Evolutionary conservation across 352 stramenopile genomes (phyloP), one percentile per base, ranked within the genome.

Genomic region (Phytophthora brassicae): DNA sequence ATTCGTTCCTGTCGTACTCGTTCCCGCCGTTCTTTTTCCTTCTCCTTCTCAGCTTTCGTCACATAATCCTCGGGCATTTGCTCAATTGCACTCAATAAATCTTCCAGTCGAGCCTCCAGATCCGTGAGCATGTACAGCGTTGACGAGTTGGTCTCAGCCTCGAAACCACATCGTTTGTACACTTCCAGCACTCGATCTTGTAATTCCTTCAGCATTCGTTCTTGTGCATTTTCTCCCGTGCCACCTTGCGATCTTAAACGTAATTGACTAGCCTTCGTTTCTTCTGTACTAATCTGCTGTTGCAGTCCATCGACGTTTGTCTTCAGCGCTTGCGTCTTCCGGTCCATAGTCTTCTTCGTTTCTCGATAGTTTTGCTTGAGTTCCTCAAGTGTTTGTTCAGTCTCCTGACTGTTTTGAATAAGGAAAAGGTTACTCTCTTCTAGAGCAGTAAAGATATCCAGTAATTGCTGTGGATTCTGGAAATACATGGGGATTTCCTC

Each of bases 401-500:
- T 98, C 60, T 98, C 92, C 65, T 98, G 92, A 53, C 84, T 96
- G 74, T 98, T 98, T 65, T 98, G 91, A 60, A 98, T 98, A 24
- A 98, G 60, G 60, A 98, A 98, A 43, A 98, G 77, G 55, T 98
- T 99, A 74, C 94, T 95, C 59, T 98, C 90, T 70, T 98, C 95
- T 23, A 98, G 66, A 3, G 85, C 77, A 13, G 82, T 95, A 70
- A 98, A 98, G 29, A 98, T 96, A 36, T 98, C 90, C 1, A 98
- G 77, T 2, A 98, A 75, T 49, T 98, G 95, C 57, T 95, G 74
- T 12, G 95, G 94, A 19, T 96, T 77, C 48, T 94, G 81, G 62
- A 98, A 99, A 67, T 98, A 98, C 91, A 99, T 98, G 16, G 92
- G 92, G 31, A 95, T 82, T 56, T 98, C 93, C 48, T 98, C 92